Base-by-base conservation (phyloP, 805 yeast genomes). In the Komagataella phaffii region DNA sequence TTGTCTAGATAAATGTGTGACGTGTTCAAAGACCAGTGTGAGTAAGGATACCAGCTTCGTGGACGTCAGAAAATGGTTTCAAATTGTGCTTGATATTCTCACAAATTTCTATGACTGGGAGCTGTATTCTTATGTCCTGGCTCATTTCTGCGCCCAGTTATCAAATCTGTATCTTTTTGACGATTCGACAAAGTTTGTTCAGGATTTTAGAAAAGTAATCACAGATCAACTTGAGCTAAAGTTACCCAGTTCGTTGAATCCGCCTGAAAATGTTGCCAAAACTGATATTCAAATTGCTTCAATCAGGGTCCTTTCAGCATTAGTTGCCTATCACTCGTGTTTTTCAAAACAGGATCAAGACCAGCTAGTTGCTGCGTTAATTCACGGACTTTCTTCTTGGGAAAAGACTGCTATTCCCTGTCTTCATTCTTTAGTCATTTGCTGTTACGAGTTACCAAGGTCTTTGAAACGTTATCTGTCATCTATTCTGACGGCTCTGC, bases 371-470 rank as follows among this genome's bases (percentile, higher is more conserved):
- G 74, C 74, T 52, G 72, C 88, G 0, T 69, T 84, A 24, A 68
- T 83, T 10, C 65, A 73, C 48, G 86, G 87, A 0, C 64, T 86
- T 51, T 75, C 80, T 18, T 80, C 88, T 0, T 84, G 90, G 87
- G 88, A 88, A 54, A 79, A 78, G 54, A 80, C 95, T 0, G 86
- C 88, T 0, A 76, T 83, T 43, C 88, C 95, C 2, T 79, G 88
- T 56, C 76, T 89, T 24, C 88, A 88, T 57, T 81, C 83, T 46
- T 68, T 90, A 53, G 80, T 85, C 4, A 73, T 85, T 2, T 85
- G 91, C 57, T 84, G 95, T 61, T 88, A 85, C 62, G 96, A 87
- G 61, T 72, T 85, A 40, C 95, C 96, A 1, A 61, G 73, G 8
- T 79, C 91, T 0, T 73, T 89, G 52, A 85, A 83, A 61, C 81